These are phyloP conservation scores for Cladobotryum mycophilum DNA, from an alignment of 2,329 filamentous ascomycete genomes.

Conservation along the genomic window DNA sequence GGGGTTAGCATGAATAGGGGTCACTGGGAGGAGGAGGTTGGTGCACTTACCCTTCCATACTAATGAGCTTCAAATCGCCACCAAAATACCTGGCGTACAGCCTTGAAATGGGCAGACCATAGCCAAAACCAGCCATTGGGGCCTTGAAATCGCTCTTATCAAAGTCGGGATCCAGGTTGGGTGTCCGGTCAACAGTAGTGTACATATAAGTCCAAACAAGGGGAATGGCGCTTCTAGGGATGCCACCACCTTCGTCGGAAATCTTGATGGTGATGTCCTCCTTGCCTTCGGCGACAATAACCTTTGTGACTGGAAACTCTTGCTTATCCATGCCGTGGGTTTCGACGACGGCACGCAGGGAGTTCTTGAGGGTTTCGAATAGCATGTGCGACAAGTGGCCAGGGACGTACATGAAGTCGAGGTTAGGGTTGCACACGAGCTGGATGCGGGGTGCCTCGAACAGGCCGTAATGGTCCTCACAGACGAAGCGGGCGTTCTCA, in stretches of 20 bases:
- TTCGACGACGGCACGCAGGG: conserved; percentile 91
- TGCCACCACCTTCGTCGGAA: conserved; percentile 92
- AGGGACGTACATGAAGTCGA: conserved; percentile 99
- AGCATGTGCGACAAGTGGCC: conserved; percentile 99
- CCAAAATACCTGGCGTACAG: conserved; percentile 97
- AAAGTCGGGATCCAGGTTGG: conserved; percentile 91
- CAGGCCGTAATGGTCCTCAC: conserved; percentile 95
- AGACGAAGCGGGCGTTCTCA: conserved; percentile 97
- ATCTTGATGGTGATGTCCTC: conserved; percentile 99
- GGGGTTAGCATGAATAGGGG: conserved; percentile 14
- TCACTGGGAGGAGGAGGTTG: conserved; percentile 2
- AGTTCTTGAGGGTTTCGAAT: conserved; percentile 98
- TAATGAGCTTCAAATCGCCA: conserved; percentile 93
- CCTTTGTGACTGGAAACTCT: conserved; percentile 92
- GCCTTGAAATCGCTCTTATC: conserved; percentile 99
- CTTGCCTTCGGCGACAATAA: conserved; percentile 94
- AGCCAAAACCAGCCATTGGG: conserved; percentile 98
- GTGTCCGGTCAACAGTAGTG: conserved; percentile 93
- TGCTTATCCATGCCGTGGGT: conserved; percentile 92
- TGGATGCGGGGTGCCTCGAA: conserved; percentile 97
- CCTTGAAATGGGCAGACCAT: conserved; percentile 87
- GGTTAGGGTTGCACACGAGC: conserved; percentile 86
- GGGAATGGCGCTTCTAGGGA: conserved; percentile 85
- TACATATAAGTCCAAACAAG: conserved; percentile 99
- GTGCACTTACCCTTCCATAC: conserved; percentile 87